Base-by-base conservation (phyloP, 1,284 basidiomycete genomes). In the Trametes pubescens region DNA sequence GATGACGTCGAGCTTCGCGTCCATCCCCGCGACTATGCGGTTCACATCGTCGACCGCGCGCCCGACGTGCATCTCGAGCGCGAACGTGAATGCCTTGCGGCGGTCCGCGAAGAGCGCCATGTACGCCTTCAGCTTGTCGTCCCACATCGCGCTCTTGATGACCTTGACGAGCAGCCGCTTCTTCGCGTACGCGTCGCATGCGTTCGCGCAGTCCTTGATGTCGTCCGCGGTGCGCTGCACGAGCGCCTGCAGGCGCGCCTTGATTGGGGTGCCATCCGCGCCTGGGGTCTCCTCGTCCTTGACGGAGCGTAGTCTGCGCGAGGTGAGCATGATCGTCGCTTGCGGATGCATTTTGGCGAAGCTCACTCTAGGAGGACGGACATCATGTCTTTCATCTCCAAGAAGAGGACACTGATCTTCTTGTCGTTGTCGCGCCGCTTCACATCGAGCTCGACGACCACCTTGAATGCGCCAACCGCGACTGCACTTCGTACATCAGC, bases 341-440 rank as follows among this genome's bases (percentile, higher is more conserved):
- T n/a, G n/a, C n/a, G n/a, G n/a, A n/a, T n/a, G n/a, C n/a, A n/a
- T n/a, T n/a, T n/a, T n/a, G n/a, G n/a, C n/a, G n/a, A n/a, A n/a
- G n/a, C 80, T 4, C 53, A 82, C 82, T 79, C 76, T 13, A 82
- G 74, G 43, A 83, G 73, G 1, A 74, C 74, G 18, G 70, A 66
- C 78, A 84, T 80, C 78, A 81, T 79, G 56, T 79, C 65, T 38
- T 62, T 65, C 65, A 67, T 67, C 54, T 62, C 57, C n/a, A 67
- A 57, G 29, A 62, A 67, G 1, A 84, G 69, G 0, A 75, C 74
- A 7, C 77, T 53, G 0, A 83, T 40, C 34, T 53, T 81, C 60
- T 73, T 74, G 59, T 82, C 78, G 58, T 82, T 84, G 4, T 80
- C 76, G n/a, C 78, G 70, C 32, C 80, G 73, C 6, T 74, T 78